A percentile compares a stretch with the other conserved stretches of the same genome.
These are phyloP conservation scores for Penicillium olsonii DNA, from an alignment of 2,329 filamentous ascomycete species.

Conservation along the genomic window DNA sequence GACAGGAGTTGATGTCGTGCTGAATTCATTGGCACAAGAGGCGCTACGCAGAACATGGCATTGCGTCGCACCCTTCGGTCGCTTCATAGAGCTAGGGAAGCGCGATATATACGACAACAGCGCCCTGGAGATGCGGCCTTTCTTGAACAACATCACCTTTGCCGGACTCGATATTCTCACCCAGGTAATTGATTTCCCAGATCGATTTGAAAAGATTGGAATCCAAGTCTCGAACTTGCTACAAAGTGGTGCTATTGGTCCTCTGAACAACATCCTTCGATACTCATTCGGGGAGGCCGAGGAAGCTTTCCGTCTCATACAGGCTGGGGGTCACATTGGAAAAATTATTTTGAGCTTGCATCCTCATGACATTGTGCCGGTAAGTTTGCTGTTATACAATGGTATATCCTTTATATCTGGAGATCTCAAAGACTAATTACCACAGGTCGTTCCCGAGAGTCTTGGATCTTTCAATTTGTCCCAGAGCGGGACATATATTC, in stretches of 20 bases:
- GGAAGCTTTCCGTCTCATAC: background rate
- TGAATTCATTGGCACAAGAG: slow-evolving; percentile 32
- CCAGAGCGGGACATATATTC: background rate
- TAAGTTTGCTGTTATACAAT: too few species aligned
- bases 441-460: too few species aligned
- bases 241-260: background rate
- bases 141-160: slow-evolving; percentile 12
- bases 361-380: background rate
- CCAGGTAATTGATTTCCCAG: background rate
- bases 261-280: background rate
- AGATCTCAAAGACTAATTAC: too few species aligned
- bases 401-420: too few species aligned
- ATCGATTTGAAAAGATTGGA: background rate
- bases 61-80: slow-evolving; percentile 28
- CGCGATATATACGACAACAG: slow-evolving; percentile 4
- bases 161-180: slow-evolving; percentile 14
- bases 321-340: background rate
- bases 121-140: background rate
- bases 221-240: background rate
- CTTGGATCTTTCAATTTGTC: too few species aligned
- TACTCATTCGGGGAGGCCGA: background rate
- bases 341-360: background rate
- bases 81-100: slow-evolving; percentile 27
- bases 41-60: slow-evolving; percentile 27
- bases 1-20: slow-evolving; percentile 28